Evolutionary conservation across 176 grass and related monocot species (phyloP).

Genomic region (Dactylis glomerata): DNA sequence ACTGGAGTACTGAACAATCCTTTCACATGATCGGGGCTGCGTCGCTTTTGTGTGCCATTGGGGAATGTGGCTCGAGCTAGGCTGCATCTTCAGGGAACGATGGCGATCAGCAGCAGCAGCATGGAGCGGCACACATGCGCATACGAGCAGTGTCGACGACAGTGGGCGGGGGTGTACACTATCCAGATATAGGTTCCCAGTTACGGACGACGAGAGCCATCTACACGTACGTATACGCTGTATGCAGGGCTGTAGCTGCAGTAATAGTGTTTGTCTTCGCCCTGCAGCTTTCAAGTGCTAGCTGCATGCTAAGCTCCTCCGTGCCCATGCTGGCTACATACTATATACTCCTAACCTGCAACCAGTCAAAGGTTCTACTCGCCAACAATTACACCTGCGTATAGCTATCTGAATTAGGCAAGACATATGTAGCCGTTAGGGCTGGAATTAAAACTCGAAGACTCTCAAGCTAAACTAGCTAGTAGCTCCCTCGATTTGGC

Average conservation of each 20-base stretch:
- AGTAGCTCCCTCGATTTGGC: too few species aligned
- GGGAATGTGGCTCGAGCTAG: neutral
- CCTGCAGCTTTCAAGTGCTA: neutral
- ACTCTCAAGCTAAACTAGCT: too few species aligned
- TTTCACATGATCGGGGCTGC: neutral
- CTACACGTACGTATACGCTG: conserved; percentile 8
- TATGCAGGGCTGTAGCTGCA: neutral
- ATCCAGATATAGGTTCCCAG: neutral
- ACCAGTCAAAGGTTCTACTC: neutral
- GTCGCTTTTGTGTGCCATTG: neutral
- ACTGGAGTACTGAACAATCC: neutral
- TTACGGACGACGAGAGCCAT: neutral
- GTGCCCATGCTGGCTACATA: neutral
- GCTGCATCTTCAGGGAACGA: neutral
- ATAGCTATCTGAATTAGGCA: neutral
- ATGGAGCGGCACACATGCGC: neutral
- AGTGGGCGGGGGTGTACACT: neutral
- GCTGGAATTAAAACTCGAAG: too few species aligned
- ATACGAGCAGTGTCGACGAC: neutral
- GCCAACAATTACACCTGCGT: neutral
- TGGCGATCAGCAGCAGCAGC: neutral
- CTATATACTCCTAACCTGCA: neutral
- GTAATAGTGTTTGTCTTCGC: neutral
- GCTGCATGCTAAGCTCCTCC: neutral
- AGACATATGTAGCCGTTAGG: neutral